These are phyloP conservation scores for Gossypium rotundifolium DNA, from an alignment of 345 rosid species.

Conservation along the genomic window DNA sequence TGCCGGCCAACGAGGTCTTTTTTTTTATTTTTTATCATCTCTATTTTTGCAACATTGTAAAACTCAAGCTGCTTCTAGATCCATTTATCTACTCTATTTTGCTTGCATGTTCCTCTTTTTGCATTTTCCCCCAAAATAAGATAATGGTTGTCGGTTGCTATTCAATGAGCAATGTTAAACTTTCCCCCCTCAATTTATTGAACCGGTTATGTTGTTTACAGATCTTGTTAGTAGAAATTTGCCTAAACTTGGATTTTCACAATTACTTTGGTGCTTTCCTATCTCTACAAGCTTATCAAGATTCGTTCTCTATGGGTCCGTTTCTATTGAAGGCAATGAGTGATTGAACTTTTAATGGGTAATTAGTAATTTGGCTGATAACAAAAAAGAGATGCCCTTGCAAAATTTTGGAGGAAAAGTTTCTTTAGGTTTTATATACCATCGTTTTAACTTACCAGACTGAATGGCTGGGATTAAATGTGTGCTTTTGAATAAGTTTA, in stretches of 20 bases:
- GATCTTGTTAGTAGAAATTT: neutral
- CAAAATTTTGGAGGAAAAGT: neutral
- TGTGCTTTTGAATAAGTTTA: neutral
- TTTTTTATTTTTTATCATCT: neutral
- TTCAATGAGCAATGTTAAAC: neutral
- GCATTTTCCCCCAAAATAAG: neutral
- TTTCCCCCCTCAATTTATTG: neutral
- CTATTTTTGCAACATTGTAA: neutral
- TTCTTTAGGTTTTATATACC: neutral
- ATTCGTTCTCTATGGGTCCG: neutral
- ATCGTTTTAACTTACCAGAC: neutral
- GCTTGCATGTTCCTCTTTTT: neutral
- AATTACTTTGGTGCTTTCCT: neutral
- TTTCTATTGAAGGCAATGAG: neutral
- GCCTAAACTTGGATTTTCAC: neutral
- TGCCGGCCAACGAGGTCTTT: slow-evolving; percentile 67
- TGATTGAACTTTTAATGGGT: neutral
- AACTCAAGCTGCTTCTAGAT: neutral
- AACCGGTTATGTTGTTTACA: neutral
- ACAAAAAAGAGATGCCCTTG: neutral
- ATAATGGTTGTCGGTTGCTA: neutral
- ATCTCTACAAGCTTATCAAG: neutral
- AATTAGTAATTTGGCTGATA: neutral
- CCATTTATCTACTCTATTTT: neutral
- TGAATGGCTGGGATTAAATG: neutral